Percentiles rank a stretch among this genome's conserved stretches.
These are phyloP conservation scores for Lagenidium sp. DNA, from an alignment of 352 stramenopile genomes.

Conservation along the genomic window DNA sequence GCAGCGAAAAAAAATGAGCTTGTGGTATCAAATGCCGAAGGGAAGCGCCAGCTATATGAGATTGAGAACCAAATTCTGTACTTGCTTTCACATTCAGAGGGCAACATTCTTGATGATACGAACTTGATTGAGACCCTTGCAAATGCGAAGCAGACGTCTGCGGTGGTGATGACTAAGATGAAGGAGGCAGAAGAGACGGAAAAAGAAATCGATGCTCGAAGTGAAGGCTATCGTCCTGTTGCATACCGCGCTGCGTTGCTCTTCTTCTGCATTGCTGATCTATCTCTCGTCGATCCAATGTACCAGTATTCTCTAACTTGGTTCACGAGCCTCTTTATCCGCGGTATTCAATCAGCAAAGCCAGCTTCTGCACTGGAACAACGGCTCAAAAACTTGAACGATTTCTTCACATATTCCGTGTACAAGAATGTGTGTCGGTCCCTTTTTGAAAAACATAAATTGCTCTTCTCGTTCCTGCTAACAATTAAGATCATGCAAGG, in stretches of 20 bases:
- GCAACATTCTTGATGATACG: slow-evolving; percentile 91
- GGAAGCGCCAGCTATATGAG: slow-evolving; percentile 85
- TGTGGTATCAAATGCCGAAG: slow-evolving; percentile 82
- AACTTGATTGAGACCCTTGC: slow-evolving; percentile 89
- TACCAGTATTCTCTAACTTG: slow-evolving; percentile 92
- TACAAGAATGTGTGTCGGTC: slow-evolving; percentile 93
- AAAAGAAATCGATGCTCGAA: slow-evolving; percentile 84
- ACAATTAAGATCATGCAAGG: slow-evolving; percentile 87
- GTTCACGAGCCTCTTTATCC: slow-evolving; percentile 91
- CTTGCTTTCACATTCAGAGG: slow-evolving; percentile 85
- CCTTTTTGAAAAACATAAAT: slow-evolving; percentile 92
- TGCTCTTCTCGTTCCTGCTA: slow-evolving; percentile 90
- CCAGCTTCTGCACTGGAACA: slow-evolving; percentile 53
- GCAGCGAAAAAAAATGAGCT: slow-evolving; percentile 89
- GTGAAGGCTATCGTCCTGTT: slow-evolving; percentile 81
- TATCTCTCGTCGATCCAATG: slow-evolving; percentile 85
- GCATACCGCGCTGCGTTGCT: slow-evolving; percentile 83
- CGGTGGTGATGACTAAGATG: slow-evolving; percentile 85
- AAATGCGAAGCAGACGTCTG: slow-evolving; percentile 72
- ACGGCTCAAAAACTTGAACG: slow-evolving; percentile 83
- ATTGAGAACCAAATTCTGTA: slow-evolving; percentile 92
- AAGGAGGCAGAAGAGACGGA: slow-evolving; percentile 87
- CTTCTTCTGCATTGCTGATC: slow-evolving; percentile 89
- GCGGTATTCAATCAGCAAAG: slow-evolving; percentile 77
- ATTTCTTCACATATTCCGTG: slow-evolving; percentile 92